Conservation (phyloP, 257 asterid genomes). For the Solanum corneliomulleri region DNA sequence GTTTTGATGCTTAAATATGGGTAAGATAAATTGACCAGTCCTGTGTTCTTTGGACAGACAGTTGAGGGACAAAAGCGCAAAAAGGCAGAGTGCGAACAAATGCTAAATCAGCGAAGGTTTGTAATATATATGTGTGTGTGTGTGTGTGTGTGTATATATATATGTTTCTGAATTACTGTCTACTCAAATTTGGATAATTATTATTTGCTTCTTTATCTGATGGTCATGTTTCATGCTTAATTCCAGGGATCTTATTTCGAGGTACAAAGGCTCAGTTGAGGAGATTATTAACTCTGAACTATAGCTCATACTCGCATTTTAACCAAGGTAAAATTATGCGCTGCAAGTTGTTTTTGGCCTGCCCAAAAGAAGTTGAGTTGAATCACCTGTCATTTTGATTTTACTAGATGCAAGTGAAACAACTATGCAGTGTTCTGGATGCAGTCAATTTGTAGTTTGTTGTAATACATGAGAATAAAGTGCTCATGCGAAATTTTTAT, state of each 20-base stretch:
- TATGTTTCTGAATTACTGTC: neutral
- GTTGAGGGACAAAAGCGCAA: constrained; percentile 70
- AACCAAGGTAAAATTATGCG: neutral
- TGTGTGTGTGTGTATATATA: too few species aligned
- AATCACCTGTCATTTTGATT: neutral
- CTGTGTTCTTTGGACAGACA: constrained; percentile 34
- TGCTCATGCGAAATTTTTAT: neutral
- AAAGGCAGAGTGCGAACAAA: constrained; percentile 49
- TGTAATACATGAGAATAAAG: neutral
- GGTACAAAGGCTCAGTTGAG: constrained; percentile 51
- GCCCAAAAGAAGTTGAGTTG: neutral
- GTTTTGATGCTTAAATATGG: neutral
- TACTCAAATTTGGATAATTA: neutral
- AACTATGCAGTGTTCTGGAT: neutral
- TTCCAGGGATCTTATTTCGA: constrained; percentile 68
- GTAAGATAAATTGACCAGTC: neutral
- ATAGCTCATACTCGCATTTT: constrained; percentile 1
- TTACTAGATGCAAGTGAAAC: neutral
- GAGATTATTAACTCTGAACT: constrained; percentile 57
- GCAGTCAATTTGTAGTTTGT: neutral
- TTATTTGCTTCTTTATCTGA: neutral
- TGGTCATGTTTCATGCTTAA: neutral
- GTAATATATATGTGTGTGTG: too few species aligned
- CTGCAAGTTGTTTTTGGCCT: neutral
- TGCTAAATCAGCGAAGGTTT: constrained; percentile 57